Evolutionary conservation across 2,329 filamentous ascomycete species (phyloP).

Genomic region (Alternaria tenuissima): DNA sequence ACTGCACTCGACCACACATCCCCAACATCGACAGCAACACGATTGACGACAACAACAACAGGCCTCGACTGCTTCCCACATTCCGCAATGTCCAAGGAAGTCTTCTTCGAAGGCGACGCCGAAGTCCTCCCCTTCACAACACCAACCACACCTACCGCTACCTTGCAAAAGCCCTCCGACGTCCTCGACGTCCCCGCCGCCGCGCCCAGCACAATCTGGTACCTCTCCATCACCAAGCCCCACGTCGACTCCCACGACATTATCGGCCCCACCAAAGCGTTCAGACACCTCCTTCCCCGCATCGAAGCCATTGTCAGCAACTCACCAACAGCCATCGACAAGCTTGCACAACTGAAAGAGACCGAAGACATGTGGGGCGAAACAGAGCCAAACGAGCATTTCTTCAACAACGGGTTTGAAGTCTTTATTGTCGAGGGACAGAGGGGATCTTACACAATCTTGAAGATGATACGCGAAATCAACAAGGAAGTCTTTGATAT

Average conservation of each 20-base stretch:
- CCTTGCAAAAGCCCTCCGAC: conserved; percentile 20
- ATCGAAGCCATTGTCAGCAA: conserved; percentile 22
- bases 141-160: background rate
- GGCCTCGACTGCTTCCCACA: background rate
- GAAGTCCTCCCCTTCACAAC: background rate
- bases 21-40: background rate
- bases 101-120: conserved; percentile 16
- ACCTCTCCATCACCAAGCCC: conserved; percentile 33
- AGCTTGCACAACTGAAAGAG: conserved; percentile 16
- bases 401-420: conserved; percentile 18
- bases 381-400: background rate
- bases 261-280: conserved; percentile 26
- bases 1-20: background rate
- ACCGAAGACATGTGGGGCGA: conserved; percentile 18
- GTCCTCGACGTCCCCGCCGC: conserved; percentile 16
- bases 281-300: conserved; percentile 26
- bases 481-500: conserved; percentile 15
- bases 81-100: conserved; percentile 16
- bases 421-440: conserved; percentile 27
- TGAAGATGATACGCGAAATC: conserved; percentile 21
- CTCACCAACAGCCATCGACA: conserved; percentile 33
- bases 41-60: background rate
- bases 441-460: conserved; percentile 20
- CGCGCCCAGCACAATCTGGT: conserved; percentile 27
- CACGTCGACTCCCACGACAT: conserved; percentile 31